phyloP scores from a whole-genome alignment of 164 flowering plant species.

The Vitis rupestris region DNA sequence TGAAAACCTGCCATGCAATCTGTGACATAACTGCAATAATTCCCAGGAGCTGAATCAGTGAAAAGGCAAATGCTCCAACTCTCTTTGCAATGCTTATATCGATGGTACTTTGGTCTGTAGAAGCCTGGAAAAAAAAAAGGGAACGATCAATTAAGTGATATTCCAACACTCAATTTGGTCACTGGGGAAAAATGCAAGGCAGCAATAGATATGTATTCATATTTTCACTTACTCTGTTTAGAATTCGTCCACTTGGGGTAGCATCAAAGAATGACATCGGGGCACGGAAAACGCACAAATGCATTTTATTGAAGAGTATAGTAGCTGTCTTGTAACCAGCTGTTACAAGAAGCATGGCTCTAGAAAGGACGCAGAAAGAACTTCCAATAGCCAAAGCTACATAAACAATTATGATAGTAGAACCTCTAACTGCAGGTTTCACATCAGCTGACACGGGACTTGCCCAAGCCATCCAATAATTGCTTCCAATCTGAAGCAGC shows the following conservation, averaged over 20 bases:
- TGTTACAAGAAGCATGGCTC: slow-evolving; percentile 50
- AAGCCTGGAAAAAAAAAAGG: slow-evolving; percentile 50
- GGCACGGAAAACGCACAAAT: slow-evolving; percentile 74
- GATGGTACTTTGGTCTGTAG: slow-evolving; percentile 88
- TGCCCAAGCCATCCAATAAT: slow-evolving; percentile 98
- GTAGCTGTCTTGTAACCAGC: slow-evolving; percentile 78
- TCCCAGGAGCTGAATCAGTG: slow-evolving; percentile 69
- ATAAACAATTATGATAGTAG: slow-evolving; percentile 58
- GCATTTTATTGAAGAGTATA: slow-evolving; percentile 78
- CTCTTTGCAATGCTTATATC: slow-evolving; percentile 51
- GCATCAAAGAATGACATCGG: slow-evolving; percentile 98
- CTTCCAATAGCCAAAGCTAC: slow-evolving; percentile 66
- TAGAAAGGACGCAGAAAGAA: slow-evolving; percentile 57
- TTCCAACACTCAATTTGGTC: not conserved
- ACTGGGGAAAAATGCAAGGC: not conserved
- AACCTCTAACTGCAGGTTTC: slow-evolving; percentile 41
- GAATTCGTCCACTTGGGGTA: slow-evolving; percentile 88
- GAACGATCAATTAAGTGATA: not conserved
- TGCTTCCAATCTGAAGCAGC: slow-evolving; percentile 82
- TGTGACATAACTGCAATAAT: slow-evolving; percentile 91
- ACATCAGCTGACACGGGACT: slow-evolving; percentile 61
- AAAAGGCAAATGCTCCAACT: slow-evolving; percentile 47
- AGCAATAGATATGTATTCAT: not conserved
- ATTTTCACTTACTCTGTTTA: slow-evolving; percentile 64
- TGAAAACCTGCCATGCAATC: slow-evolving; percentile 85